A percentile compares a stretch with the other conserved stretches of the same genome.
These are phyloP conservation scores for Vitis rupestris DNA, from an alignment of 164 flowering plant species.

Conservation along the genomic window DNA sequence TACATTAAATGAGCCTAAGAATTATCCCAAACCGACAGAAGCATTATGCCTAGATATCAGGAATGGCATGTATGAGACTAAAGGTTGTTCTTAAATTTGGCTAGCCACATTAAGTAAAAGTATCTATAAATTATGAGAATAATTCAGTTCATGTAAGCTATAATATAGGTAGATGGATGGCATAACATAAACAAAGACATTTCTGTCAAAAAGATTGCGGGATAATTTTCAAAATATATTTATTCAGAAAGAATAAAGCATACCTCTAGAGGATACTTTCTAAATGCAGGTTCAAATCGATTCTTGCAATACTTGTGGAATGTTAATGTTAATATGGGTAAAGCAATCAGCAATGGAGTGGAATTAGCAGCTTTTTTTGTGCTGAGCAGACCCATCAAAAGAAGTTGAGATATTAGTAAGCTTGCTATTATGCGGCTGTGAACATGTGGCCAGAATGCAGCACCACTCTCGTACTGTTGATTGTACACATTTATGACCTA, in stretches of 20 bases:
- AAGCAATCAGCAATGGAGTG: conserved; percentile 72
- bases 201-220: not conserved
- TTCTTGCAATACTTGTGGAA: conserved; percentile 88
- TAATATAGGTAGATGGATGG: too few species aligned
- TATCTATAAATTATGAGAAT: too few species aligned
- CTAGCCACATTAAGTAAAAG: too few species aligned
- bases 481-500: conserved; percentile 94
- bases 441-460: conserved; percentile 97
- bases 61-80: too few species aligned
- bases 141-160: too few species aligned
- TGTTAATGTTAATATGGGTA: conserved; percentile 73
- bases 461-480: conserved; percentile 89
- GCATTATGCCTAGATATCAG: too few species aligned
- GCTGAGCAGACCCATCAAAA: conserved; percentile 82
- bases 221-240: not conserved
- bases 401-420: conserved; percentile 83
- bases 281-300: conserved; percentile 95
- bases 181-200: too few species aligned
- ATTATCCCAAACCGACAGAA: too few species aligned
- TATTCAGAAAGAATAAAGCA: conserved; percentile 7
- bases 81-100: too few species aligned
- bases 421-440: conserved; percentile 85
- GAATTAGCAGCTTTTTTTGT: conserved; percentile 90
- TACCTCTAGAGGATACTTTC: conserved; percentile 92
- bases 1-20: too few species aligned